Conservation (phyloP, 495 filamentous ascomycete genomes). For the Xylaria acuta region DNA sequence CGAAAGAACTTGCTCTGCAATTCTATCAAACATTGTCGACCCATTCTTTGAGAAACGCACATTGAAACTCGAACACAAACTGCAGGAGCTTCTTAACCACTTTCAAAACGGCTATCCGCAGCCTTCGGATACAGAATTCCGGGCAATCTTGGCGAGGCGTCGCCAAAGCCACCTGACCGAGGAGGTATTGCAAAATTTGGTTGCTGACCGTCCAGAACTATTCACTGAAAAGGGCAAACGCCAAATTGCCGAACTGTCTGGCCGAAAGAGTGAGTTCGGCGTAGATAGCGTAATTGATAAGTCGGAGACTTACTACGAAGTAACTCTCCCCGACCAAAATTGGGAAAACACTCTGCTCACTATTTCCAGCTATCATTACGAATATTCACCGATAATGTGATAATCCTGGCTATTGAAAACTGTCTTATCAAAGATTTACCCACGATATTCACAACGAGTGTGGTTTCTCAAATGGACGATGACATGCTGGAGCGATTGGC, state of each 20-base stretch:
- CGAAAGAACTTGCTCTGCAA: slow-evolving; percentile 31
- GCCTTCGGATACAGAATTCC: slow-evolving; percentile 39
- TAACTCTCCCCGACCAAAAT: slow-evolving; percentile 2
- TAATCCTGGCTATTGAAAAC: slow-evolving; percentile 41
- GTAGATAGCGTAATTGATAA: slow-evolving; percentile 43
- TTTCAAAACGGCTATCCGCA: slow-evolving; percentile 40
- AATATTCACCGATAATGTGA: slow-evolving; percentile 45
- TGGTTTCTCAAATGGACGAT: slow-evolving; percentile 33
- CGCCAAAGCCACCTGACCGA: slow-evolving; percentile 11
- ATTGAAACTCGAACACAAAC: slow-evolving; percentile 36
- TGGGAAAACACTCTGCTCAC: neutral
- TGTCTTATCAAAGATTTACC: slow-evolving; percentile 37
- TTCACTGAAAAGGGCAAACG: slow-evolving; percentile 22
- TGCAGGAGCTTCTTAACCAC: slow-evolving; percentile 48
- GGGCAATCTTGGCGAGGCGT: slow-evolving; percentile 16
- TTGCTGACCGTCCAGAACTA: slow-evolving; percentile 24
- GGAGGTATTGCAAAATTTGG: slow-evolving; percentile 29
- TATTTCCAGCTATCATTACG: slow-evolving; percentile 40
- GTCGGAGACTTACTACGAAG: slow-evolving; percentile 47
- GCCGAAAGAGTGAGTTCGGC: slow-evolving; percentile 34
- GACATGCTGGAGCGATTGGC: slow-evolving; percentile 30
- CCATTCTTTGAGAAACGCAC: slow-evolving; percentile 47
- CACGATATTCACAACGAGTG: slow-evolving; percentile 29
- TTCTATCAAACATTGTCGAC: slow-evolving; percentile 41
- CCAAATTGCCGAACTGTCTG: slow-evolving; percentile 1